Evolutionary conservation across 1,139 yeast species (phyloP), one percentile per base, ranked within the genome.

Genomic region (Eremothecium sinecaudum): DNA sequence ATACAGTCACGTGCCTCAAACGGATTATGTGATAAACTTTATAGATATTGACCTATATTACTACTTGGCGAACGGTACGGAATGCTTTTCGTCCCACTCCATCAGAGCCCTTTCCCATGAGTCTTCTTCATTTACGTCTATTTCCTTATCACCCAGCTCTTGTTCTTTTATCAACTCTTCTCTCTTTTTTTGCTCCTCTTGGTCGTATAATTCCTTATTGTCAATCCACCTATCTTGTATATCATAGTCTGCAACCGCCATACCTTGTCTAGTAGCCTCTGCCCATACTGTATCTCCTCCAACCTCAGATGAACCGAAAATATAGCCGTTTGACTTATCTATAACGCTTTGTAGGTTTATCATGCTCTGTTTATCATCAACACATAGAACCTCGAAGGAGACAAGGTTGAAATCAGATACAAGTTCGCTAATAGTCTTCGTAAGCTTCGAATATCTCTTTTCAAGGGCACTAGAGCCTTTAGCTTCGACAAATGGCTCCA

Each of bases 271-370:
- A 1, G 90, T 72, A 0, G 96, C 95, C 47, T 87, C 95, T 11
- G 87, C 81, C 98, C 98, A 92, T 3, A 90, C 76, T 0, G 92
- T 73, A 54, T 92, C 99, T 12, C 97, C 97, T 3, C 96, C 95
- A 10, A 87, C 68, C 47, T 92, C 99, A 21, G 86, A 80, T 2
- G 86, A 64, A 0, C 99, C 99, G 63, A 83, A 86, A 46, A 82
- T 71, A 54, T 92, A 92, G 0, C 99, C 99, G 46, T 79, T 82
- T 2, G 96, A 92, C 53, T 81, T 84, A 53, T 92, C 99, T 10
- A 92, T 73, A 1, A 74, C 66, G 11, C 80, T 69, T 35, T 90
- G 66, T 23, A 92, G 58, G 35, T 78, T 70, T 23, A 90, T 86
- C 98, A 92, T 90, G 22, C 92, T 76, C 44, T 77, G 75, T 52